These are phyloP conservation scores for Daedaleopsis sinensis DNA, from an alignment of 768 basidiomycete species.

Conservation along the genomic window DNA sequence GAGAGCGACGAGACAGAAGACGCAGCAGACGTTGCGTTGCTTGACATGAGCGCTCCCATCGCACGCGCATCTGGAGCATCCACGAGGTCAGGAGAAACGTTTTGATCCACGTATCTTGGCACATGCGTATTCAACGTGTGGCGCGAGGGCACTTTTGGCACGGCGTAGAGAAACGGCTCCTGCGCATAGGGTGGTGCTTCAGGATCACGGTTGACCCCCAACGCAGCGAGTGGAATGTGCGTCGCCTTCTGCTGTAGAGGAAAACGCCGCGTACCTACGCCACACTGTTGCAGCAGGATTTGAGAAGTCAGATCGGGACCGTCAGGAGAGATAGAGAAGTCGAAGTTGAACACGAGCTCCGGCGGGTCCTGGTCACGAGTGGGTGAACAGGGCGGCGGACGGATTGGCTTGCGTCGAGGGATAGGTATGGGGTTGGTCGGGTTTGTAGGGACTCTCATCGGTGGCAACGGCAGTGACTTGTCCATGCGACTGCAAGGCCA, in stretches of 20 bases:
- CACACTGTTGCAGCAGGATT: constrained; percentile 14
- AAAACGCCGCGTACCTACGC: background rate
- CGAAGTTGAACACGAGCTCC: constrained; percentile 23
- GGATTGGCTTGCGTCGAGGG: constrained; percentile 12
- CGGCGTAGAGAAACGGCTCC: constrained; percentile 15
- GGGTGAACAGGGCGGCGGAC: constrained; percentile 16
- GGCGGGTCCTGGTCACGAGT: constrained; percentile 15
- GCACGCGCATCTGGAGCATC: background rate
- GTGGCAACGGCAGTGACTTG: background rate
- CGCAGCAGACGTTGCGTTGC: background rate
- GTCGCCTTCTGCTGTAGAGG: constrained; percentile 3
- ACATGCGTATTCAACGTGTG: background rate
- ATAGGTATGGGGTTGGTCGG: constrained; percentile 16
- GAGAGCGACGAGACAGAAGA: background rate
- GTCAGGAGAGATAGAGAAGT: constrained; percentile 20
- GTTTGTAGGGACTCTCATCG: background rate
- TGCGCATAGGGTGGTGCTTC: constrained; percentile 4
- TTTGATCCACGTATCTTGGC: background rate
- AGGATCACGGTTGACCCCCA: background rate
- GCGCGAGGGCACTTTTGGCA: constrained; percentile 5
- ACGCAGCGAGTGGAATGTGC: background rate
- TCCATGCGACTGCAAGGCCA: background rate
- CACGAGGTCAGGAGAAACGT: background rate
- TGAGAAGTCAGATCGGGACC: background rate
- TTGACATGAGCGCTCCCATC: background rate